phyloP scores from a whole-genome alignment of 192 early-diverging fungal species.

The Coemansia sp. region DNA sequence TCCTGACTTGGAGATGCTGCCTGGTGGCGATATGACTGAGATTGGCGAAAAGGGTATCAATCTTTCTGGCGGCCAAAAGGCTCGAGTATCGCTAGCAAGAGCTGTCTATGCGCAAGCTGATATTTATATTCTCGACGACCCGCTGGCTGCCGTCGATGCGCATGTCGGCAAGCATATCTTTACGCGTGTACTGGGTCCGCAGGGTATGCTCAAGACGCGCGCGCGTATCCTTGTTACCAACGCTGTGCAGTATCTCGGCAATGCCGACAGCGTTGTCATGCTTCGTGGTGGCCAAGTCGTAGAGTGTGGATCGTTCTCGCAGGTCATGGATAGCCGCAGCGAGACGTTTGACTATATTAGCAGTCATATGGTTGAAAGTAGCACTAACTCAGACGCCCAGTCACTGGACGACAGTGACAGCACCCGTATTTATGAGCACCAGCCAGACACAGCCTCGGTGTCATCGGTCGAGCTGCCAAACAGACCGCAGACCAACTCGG shows the following conservation, averaged over 20 bases:
- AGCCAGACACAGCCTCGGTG: neutral
- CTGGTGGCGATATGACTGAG: conserved; percentile 59
- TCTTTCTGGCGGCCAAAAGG: conserved; percentile 66
- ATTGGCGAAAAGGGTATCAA: conserved; percentile 72
- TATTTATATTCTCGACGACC: conserved; percentile 71
- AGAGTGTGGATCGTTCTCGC: conserved; percentile 57
- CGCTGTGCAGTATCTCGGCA: conserved; percentile 58
- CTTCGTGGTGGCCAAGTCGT: conserved; percentile 53
- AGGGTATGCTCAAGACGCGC: conserved; percentile 54
- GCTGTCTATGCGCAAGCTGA: conserved; percentile 70
- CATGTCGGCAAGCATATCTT: conserved; percentile 67
- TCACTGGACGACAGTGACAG: neutral
- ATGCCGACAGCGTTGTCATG: conserved; percentile 55
- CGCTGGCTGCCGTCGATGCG: conserved; percentile 68
- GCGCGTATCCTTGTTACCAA: conserved; percentile 67
- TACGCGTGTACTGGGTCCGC: conserved; percentile 55
- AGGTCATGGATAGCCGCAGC: conserved; percentile 52
- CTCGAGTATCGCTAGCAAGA: conserved; percentile 68
- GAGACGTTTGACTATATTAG: conserved; percentile 37
- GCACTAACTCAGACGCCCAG: neutral
- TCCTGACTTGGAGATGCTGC: conserved; percentile 61
- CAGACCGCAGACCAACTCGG: neutral
- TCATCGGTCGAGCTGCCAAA: neutral
- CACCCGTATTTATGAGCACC: neutral
- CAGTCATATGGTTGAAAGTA: conserved; percentile 38